These are phyloP conservation scores for Spergularia marina DNA, from an alignment of 148 eudicot genomes.

Conservation along the genomic window DNA sequence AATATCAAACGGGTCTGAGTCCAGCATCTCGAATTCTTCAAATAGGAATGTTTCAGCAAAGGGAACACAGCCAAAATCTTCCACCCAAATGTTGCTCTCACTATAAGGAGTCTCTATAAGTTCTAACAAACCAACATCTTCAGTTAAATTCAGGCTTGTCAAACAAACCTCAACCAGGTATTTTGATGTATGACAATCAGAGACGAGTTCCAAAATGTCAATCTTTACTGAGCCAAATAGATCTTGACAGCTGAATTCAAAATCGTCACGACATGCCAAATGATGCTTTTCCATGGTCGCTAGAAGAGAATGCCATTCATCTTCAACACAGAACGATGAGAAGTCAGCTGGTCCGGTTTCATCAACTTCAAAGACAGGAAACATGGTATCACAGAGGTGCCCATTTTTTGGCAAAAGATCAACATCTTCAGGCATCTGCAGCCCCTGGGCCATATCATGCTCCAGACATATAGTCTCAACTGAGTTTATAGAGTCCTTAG, in stretches of 20 bases:
- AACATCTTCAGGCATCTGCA: constrained; percentile 40
- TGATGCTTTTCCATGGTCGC: constrained; percentile 40
- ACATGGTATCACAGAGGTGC: constrained; percentile 24
- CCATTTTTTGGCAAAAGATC: constrained; percentile 30
- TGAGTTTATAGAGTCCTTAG: constrained; percentile 43
- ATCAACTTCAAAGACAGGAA: constrained; percentile 75
- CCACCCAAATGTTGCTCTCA: constrained; percentile 26
- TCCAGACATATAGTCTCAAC: constrained; percentile 45
- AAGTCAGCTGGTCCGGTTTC: constrained; percentile 50
- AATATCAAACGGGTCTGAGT: constrained; percentile 33
- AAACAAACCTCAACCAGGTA: constrained; percentile 28
- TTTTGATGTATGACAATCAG: constrained; percentile 33
- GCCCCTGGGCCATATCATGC: constrained; percentile 33
- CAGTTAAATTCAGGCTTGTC: constrained; percentile 30
- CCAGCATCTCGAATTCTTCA: constrained; percentile 66
- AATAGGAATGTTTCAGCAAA: constrained; percentile 27
- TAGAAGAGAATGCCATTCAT: constrained; percentile 36
- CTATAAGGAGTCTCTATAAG: constrained; percentile 41
- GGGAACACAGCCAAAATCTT: constrained; percentile 21
- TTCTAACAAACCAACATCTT: constrained; percentile 41
- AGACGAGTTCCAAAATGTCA: constrained; percentile 47
- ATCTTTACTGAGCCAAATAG: constrained; percentile 43
- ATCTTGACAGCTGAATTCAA: constrained; percentile 35
- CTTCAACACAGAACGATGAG: constrained; percentile 28
- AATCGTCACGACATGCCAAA: constrained; percentile 31